Conservation (phyloP, 2,329 filamentous ascomycete species). For the Neodidymelliopsis sp. region DNA sequence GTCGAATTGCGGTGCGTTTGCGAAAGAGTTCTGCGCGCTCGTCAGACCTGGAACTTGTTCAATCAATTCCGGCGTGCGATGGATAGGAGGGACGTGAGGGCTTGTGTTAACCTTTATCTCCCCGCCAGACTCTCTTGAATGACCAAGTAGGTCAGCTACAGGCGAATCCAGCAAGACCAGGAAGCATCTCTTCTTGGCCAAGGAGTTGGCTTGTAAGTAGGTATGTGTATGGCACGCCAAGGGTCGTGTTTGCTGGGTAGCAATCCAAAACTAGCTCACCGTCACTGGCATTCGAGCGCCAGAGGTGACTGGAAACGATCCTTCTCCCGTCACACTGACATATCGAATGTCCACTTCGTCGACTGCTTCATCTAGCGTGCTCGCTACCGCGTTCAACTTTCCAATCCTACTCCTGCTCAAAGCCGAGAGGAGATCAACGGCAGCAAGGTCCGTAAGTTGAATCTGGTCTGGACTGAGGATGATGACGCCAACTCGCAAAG, state of each 20-base stretch:
- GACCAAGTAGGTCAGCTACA: constrained; percentile 38
- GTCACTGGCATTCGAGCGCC: constrained; percentile 48
- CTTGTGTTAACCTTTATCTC: constrained; percentile 48
- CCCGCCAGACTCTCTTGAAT: constrained; percentile 46
- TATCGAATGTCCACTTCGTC: constrained; percentile 49
- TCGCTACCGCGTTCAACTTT: constrained; percentile 32
- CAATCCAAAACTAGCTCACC: constrained; percentile 46
- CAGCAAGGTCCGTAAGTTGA: constrained; percentile 45
- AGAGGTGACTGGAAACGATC: constrained; percentile 46
- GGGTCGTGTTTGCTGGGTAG: constrained; percentile 32
- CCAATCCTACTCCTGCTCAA: constrained; percentile 39
- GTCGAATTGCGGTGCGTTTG: constrained; percentile 45
- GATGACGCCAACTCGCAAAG: constrained; percentile 44
- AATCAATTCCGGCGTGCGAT: constrained; percentile 1
- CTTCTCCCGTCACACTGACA: constrained; percentile 47
- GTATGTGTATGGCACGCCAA: too few species aligned
- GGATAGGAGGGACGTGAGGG: constrained; percentile 25
- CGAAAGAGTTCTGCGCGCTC: constrained; percentile 41
- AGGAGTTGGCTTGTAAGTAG: constrained; percentile 36
- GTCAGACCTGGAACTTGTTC: constrained; percentile 25
- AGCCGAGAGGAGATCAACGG: constrained; percentile 44
- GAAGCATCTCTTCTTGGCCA: constrained; percentile 41
- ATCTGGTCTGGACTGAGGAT: constrained; percentile 38
- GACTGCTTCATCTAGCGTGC: constrained; percentile 40
- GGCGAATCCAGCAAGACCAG: constrained; percentile 45